Conservation (phyloP, 1,284 basidiomycete genomes). For the Inonotus hispidus region DNA sequence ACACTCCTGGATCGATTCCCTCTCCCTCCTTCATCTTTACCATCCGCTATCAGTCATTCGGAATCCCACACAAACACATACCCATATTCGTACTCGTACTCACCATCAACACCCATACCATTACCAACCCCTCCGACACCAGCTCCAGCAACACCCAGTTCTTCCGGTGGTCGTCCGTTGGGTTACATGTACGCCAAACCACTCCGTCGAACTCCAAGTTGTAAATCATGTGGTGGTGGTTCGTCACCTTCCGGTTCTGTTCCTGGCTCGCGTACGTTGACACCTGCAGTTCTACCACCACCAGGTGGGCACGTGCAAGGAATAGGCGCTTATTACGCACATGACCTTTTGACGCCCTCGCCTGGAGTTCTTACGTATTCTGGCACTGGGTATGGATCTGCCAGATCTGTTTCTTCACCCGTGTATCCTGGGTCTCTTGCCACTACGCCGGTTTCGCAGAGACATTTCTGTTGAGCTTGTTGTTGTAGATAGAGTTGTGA, state of each 20-base stretch:
- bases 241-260: neutral
- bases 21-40: neutral
- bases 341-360: conserved; percentile 1
- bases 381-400: neutral
- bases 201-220: neutral
- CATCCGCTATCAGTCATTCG: neutral
- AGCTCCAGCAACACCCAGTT: neutral
- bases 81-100: too few species aligned
- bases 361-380: neutral
- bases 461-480: neutral
- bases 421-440: neutral
- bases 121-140: neutral
- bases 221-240: conserved; percentile 9
- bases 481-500: too few species aligned
- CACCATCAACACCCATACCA: neutral
- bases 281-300: neutral
- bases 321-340: neutral
- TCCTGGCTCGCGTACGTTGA: neutral
- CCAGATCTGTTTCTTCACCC: neutral
- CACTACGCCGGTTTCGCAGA: neutral
- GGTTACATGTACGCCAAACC: conserved; percentile 14
- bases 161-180: neutral
- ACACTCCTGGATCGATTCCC: conserved; percentile 4
- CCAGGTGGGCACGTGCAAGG: too few species aligned
- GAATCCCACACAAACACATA: neutral